Base-by-base conservation (phyloP, 192 early-diverging fungal species). In the Mortierella alpina region DNA sequence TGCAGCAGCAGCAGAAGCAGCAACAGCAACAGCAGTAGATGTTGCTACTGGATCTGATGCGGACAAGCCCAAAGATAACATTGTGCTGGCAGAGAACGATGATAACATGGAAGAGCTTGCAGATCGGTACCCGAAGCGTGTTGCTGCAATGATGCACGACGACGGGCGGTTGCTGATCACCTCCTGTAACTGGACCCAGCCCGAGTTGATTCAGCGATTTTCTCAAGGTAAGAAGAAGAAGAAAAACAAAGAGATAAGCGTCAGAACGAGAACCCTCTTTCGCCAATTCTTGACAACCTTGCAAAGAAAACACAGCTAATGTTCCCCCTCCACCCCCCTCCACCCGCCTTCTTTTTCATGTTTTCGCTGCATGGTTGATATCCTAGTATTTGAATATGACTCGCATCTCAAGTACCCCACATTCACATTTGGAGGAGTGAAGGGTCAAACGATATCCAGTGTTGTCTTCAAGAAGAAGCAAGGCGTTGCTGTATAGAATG, bases 171-270 rank as follows among this genome's bases (percentile, higher is more conserved):
- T 98, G 12, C 73, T 98, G 61, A 95, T 98, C 60, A 98, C 97
- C 3, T 93, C 91, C 59, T 98, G 97, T 77, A 98, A 98, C 55
- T 98, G 94, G 94, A 96, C 95, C 5, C 92, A 94, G 59, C 88
- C 93, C 12, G 97, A 98, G 83, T 84, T 98, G 72, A 82, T 92
- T 5, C 82, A 84, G 39, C 76, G 86, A 13, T 92, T 94, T 46
- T 72, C 87, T 56, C 78, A 81, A 41, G 73, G 91, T 92, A 84
- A 75, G 82, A 73, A 23, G 45, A 15, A 46, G 2, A 3, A 31
- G 31, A 1, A 73, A 23, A 45, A 15, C 39, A 6, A 3, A 31
- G 31, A 1, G 31, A 31, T 31, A 31, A 2, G 31, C 31, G 31
- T 31, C 31, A 31, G 31, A 31, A 31, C 1, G 31, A 31, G 31